Percentiles rank a stretch among this genome's conserved stretches.
These are phyloP conservation scores for Hirsutella minnesotensis DNA, from an alignment of 2,329 filamentous ascomycete species.

Conservation along the genomic window DNA sequence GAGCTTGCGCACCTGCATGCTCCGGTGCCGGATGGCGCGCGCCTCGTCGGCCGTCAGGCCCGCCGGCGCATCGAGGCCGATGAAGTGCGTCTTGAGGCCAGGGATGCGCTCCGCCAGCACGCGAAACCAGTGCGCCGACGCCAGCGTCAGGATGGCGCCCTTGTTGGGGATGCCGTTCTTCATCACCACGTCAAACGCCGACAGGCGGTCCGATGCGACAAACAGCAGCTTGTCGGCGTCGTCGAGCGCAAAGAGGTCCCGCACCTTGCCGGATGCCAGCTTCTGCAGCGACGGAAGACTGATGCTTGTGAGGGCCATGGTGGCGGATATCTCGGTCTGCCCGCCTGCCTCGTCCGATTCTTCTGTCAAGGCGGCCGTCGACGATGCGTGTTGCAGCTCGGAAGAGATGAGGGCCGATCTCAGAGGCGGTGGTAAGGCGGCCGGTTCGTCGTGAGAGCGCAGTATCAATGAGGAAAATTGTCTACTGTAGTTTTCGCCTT, in stretches of 20 bases:
- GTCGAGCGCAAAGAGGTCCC: constrained; percentile 68
- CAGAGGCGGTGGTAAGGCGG: too few relatives aligned
- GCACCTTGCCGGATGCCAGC: constrained; percentile 51
- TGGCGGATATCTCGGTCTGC: background rate
- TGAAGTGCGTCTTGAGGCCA: constrained; percentile 38
- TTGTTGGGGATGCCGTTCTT: constrained; percentile 51
- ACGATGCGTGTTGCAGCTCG: too few relatives aligned
- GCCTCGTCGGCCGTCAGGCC: constrained; percentile 30
- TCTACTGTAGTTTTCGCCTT: too few relatives aligned
- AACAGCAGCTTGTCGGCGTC: constrained; percentile 57
- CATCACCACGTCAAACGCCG: constrained; percentile 89
- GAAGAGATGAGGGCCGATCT: too few relatives aligned
- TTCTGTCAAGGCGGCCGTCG: too few relatives aligned
- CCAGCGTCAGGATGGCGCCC: constrained; percentile 36
- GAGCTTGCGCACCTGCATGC: constrained; percentile 61
- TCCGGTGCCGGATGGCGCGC: constrained; percentile 46
- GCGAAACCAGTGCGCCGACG: constrained; percentile 41
- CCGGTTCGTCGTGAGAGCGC: too few relatives aligned
- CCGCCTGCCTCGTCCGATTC: too few relatives aligned
- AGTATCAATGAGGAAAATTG: too few relatives aligned
- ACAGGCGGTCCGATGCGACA: constrained; percentile 80
- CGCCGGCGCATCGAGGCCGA: constrained; percentile 29
- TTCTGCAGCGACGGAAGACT: constrained; percentile 20
- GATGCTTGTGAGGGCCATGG: constrained; percentile 15
- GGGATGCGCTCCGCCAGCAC: constrained; percentile 33